These are phyloP conservation scores for Sphaerulina musiva DNA, from an alignment of 2,329 filamentous ascomycete species.

Conservation along the genomic window DNA sequence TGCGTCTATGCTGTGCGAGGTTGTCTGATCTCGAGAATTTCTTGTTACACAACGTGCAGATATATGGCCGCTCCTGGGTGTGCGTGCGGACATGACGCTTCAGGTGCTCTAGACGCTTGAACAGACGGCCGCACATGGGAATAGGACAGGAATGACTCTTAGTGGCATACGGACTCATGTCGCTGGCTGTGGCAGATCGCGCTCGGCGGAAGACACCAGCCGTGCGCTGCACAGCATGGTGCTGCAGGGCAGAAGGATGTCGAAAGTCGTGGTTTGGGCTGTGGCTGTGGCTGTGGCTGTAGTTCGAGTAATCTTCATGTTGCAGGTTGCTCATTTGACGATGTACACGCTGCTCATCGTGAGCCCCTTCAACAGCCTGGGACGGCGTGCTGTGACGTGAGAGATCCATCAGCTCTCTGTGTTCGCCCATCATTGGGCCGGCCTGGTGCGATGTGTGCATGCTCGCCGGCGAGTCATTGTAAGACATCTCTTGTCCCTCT, in stretches of 20 bases:
- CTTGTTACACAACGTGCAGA: slow-evolving; percentile 97
- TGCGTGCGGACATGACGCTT: slow-evolving; percentile 99
- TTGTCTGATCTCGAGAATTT: slow-evolving; percentile 98
- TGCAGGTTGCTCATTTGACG: slow-evolving; percentile 54
- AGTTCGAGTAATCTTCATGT: slow-evolving; percentile 62
- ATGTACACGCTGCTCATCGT: slow-evolving; percentile 51
- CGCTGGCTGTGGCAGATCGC: slow-evolving; percentile 91
- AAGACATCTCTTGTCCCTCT: slow-evolving; percentile 56
- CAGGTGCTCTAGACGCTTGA: slow-evolving; percentile 98
- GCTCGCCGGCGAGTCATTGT: slow-evolving; percentile 71
- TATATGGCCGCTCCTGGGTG: slow-evolving; percentile 97
- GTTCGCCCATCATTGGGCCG: slow-evolving; percentile 56
- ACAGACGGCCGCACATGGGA: slow-evolving; percentile 89
- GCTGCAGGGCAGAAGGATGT: slow-evolving; percentile 47
- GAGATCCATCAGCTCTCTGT: slow-evolving; percentile 72
- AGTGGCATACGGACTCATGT: slow-evolving; percentile 90
- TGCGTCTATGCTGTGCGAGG: slow-evolving; percentile 82
- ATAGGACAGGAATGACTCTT: slow-evolving; percentile 99
- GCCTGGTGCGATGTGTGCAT: slow-evolving; percentile 65
- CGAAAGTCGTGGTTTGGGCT: slow-evolving; percentile 40
- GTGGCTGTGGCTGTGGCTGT: slow-evolving; percentile 48
- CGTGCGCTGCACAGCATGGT: slow-evolving; percentile 54
- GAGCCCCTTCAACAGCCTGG: slow-evolving; percentile 73
- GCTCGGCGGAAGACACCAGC: slow-evolving; percentile 75
- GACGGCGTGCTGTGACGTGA: slow-evolving; percentile 89